Conservation (phyloP, 208 protist genomes). For the Leishmania tropica region DNA sequence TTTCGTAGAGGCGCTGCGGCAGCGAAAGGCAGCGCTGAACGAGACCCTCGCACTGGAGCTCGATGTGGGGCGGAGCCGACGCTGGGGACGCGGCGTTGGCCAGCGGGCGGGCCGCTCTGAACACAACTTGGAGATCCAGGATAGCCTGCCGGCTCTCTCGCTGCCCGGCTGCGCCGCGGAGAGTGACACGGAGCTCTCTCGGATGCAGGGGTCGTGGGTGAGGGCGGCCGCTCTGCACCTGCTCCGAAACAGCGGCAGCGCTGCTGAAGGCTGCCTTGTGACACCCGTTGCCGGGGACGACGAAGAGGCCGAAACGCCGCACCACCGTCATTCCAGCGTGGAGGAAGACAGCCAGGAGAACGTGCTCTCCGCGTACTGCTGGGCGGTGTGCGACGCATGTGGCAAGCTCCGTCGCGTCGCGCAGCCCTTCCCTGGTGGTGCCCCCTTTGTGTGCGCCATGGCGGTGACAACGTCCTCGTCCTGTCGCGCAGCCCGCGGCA, state of each 20-base stretch:
- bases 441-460: conserved; percentile 81
- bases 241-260: conserved; percentile 23
- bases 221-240: conserved; percentile 37
- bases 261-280: background rate
- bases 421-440: conserved; percentile 84
- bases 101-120: background rate
- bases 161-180: background rate
- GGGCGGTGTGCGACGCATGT: conserved; percentile 74
- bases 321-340: background rate
- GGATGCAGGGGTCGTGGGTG: conserved; percentile 45
- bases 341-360: conserved; percentile 32
- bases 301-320: background rate
- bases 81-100: conserved; percentile 7
- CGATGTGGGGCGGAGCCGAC: conserved; percentile 43
- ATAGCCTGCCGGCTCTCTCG: conserved; percentile 3
- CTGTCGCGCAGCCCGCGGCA: conserved; percentile 12
- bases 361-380: conserved; percentile 75
- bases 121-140: background rate
- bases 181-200: conserved; percentile 15
- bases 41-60: conserved; percentile 59
- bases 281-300: background rate
- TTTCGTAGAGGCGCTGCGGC: conserved; percentile 8
- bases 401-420: conserved; percentile 81
- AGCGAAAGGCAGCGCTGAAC: conserved; percentile 45
- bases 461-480: conserved; percentile 31